These are phyloP conservation scores for Dendryphion nanum DNA, from an alignment of 2,329 filamentous ascomycete species.

Conservation along the genomic window DNA sequence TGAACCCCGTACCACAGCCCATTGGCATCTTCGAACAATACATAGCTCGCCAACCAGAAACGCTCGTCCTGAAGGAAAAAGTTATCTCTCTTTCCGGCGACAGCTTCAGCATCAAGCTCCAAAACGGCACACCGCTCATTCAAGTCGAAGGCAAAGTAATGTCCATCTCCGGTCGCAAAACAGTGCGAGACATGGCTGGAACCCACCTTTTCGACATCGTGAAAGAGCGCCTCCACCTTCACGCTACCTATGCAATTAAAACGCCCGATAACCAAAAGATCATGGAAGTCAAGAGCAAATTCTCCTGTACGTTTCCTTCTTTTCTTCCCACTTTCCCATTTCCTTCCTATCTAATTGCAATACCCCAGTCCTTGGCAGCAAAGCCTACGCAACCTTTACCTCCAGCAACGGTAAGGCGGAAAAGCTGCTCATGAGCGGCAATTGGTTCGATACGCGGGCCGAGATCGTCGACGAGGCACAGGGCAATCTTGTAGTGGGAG, in stretches of 20 bases:
- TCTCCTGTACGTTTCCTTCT: conserved; percentile 47
- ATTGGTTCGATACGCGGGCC: conserved; percentile 58
- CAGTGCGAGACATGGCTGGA: conserved; percentile 53
- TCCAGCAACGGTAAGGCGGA: conserved; percentile 23
- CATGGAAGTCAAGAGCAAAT: conserved; percentile 56
- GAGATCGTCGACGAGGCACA: conserved; percentile 55
- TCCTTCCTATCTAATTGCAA: no score
- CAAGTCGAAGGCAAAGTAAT: conserved; percentile 57
- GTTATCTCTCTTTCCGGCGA: conserved; percentile 62
- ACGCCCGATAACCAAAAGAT: conserved; percentile 48
- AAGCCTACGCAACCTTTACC: conserved; percentile 58
- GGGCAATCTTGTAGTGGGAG: conserved; percentile 52
- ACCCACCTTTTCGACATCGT: conserved; percentile 59
- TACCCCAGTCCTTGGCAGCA: conserved; percentile 53
- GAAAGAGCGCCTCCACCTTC: conserved; percentile 53
- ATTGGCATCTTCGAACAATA: conserved; percentile 30
- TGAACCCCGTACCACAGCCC: conserved; percentile 4
- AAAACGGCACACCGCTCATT: conserved; percentile 54
- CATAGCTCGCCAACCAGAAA: conserved; percentile 33
- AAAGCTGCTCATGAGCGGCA: conserved; percentile 54
- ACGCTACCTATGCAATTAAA: conserved; percentile 54
- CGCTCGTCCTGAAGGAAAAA: conserved; percentile 60
- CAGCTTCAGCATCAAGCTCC: conserved; percentile 61
- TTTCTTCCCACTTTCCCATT: background rate
- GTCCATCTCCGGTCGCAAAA: conserved; percentile 55